Base-by-base conservation (phyloP, 2,329 filamentous ascomycete species). In the Stachybotrys echinatus region DNA sequence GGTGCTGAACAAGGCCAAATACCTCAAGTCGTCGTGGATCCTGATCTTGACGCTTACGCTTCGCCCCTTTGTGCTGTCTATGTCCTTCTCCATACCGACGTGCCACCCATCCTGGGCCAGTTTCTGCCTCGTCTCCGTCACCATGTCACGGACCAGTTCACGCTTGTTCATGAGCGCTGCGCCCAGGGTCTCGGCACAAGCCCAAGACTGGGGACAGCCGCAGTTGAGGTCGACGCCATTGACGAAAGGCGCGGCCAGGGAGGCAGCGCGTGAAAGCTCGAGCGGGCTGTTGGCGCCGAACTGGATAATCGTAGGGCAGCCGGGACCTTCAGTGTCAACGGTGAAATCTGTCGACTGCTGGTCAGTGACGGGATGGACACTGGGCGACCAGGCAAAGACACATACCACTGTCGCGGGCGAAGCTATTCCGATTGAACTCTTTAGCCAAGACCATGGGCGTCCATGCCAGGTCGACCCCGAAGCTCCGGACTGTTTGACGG, bases 151-250 rank as follows among this genome's bases (percentile, higher is more conserved):
- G n/a, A 88, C 85, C 4, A 85, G 71, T 55, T 83, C 80, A 8
- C 83, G 77, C 46, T 75, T 70, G 42, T 81, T 74, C 84, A 88
- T 88, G 31, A 89, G 70, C n/a, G 82, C 82, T 5, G 85, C 85
- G 5, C 85, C 85, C 3, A 89, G 73, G 1, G 74, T 80, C 63
- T 85, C 82, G 40, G 83, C 79, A 58, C 85, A 85, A 0, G 85
- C 85, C 85, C 85, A 88, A 6, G 79, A 80, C 65, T 89, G 85
- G 7, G 85, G 85, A 59, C 85, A 89, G 12, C 85, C 85, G 64
- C 85, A 89, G 68, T 88, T 88, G 39, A 88, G 72, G 58, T 88
- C 83, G 3, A 88, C 76, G 54, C 85, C 85, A 58, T 77, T 77
- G 48, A 81, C 79, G 61, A 72, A 81, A 2, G 84, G 84, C 0